Base-by-base conservation (phyloP, 2,329 filamentous ascomycete species). In the Sporothrix euskadiensis region DNA sequence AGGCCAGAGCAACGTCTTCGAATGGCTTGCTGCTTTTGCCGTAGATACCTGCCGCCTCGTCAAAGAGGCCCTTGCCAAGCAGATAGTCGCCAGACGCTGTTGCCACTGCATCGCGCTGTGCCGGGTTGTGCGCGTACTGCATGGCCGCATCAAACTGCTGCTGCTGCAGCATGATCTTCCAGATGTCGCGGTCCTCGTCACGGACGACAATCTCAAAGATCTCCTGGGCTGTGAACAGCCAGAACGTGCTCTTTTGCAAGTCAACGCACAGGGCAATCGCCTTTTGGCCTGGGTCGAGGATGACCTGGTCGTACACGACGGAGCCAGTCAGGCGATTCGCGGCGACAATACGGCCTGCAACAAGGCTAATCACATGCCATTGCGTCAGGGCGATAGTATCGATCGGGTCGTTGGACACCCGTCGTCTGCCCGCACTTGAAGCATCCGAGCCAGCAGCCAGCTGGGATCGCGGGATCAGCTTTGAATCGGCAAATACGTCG, bases 21-120 rank as follows among this genome's bases (percentile, higher is more conserved):
- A 99, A 99, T 0, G 94, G 91, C 83, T 98, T 98, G 80, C 93
- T 98, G 82, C 96, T 98, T 81, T 94, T 94, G 14, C 96, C 96
- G 80, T 97, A 98, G 1, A 98, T 89, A 10, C 89, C 88, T 0
- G 97, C 96, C 56, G 96, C 96, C 80, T 99, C 94, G 71, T 89
- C 83, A 81, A 91, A 98, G 71, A 92, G 90, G 3, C 93, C 92
- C 82, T 93, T 95, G 73, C 88, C 89, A 54, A 94, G 90, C 9
- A 99, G 85, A 78, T 94, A 91, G 80, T 99, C 96, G 26, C 96
- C 96, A 32, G 94, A 98, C 19, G 94, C 94, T 32, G 93, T 96
- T 0, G 96, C 93, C 14, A 99, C 93, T 6, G 92, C 92, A 81
- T 99, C 96, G 79, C 92, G 97, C 80, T 99, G 94, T 1, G 89